Evolutionary conservation across 164 flowering plant genomes (phyloP), one percentile per base, ranked within the genome.

Genomic region (Buxus sempervirens): DNA sequence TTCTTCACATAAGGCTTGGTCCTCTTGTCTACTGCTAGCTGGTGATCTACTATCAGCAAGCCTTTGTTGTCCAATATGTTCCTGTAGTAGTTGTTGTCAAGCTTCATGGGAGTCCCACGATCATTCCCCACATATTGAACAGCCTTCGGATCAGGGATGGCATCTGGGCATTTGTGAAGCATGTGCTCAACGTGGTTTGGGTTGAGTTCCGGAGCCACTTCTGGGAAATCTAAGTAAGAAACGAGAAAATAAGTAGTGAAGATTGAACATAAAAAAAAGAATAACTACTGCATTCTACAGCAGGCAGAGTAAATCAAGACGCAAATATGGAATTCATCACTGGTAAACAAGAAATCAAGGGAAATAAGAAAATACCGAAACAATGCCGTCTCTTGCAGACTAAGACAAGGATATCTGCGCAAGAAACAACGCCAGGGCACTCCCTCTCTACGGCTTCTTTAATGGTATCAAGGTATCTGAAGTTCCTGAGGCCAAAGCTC

Each of bases 31-130:
- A 67, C 70, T 66, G 91, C 93, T 18, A 94, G 80, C 63, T 88
- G 96, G 74, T 94, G 98, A 62, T 94, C 98, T 12, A 94, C 96
- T 3, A 83, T 71, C 69, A 94, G 64, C 66, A 94, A 65, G 0
- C 98, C 98, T 82, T 94, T 94, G 92, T 88, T 88, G 86, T 91
- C 95, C 84, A 94, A 68, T 23, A 91, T 88, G 88, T 94, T 94
- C 48, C 92, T 82, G 90, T 91, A 94, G 80, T 94, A 94, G 79
- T 91, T 90, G 85, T 94, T 94, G 90, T 94, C 98, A 6, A 94
- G 81, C 0, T 58, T 71, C 98, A 94, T 91, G 15, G 98, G 98
- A 1, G 98, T 94, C 4, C 97, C 98, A 0, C 98, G 81, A 77
- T 94, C 98, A 71, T 94, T 94, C 58, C 98, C 84, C 80, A 91